Conservation (phyloP, 208 protist species). For the Trypanosoma avium region DNA sequence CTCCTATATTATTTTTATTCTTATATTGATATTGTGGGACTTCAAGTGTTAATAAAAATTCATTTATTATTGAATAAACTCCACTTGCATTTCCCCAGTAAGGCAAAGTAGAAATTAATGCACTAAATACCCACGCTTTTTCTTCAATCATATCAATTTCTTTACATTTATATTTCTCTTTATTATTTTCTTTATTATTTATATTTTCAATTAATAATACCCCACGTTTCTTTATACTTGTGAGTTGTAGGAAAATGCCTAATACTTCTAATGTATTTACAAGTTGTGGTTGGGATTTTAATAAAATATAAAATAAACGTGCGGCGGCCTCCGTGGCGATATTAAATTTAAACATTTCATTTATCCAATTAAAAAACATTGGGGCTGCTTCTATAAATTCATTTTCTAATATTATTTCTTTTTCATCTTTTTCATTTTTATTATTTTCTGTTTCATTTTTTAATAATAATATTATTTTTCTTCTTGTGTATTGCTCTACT, state of each 20-base stretch:
- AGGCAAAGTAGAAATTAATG: conserved; percentile 18
- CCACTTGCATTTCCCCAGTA: conserved; percentile 18
- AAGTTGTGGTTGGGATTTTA: conserved; percentile 6
- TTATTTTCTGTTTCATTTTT: too few relatives aligned
- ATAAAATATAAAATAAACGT: conserved; percentile 12
- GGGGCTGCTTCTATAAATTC: conserved; percentile 18
- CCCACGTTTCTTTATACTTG: too few relatives aligned
- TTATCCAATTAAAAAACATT: conserved; percentile 31
- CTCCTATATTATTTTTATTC: background rate
- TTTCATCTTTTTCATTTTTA: too few relatives aligned
- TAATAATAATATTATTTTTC: too few relatives aligned
- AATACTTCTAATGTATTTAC: conserved; percentile 21
- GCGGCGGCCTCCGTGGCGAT: conserved; percentile 6
- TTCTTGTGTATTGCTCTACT: conserved; percentile 12
- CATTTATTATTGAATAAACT: conserved; percentile 9
- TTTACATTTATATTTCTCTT: background rate
- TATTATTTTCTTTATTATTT: background rate
- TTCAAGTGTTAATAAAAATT: conserved; percentile 23
- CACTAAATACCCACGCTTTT: conserved; percentile 25
- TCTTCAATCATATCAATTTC: background rate
- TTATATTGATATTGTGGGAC: background rate
- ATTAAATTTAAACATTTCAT: conserved; percentile 12
- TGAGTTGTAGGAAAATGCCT: conserved; percentile 19
- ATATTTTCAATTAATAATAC: too few relatives aligned
- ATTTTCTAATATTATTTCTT: background rate